These are phyloP conservation scores for Solanum pinnatisectum DNA, from an alignment of 257 asterid species.

Conservation along the genomic window DNA sequence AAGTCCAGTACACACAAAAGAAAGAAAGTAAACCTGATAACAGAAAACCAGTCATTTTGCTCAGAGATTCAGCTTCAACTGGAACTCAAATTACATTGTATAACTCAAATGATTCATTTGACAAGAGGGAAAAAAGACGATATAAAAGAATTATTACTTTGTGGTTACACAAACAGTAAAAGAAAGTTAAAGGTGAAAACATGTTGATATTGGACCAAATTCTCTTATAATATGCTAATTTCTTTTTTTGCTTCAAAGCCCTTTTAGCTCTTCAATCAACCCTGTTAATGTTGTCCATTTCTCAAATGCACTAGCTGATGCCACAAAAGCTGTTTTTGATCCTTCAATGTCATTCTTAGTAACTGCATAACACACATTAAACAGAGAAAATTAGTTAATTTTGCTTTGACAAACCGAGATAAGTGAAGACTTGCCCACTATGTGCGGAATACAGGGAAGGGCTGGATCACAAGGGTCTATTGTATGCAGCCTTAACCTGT, in stretches of 20 bases:
- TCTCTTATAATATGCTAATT: neutral
- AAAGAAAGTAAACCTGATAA: neutral
- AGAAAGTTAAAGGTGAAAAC: neutral
- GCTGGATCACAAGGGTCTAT: neutral
- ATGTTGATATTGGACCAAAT: neutral
- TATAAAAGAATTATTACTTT: neutral
- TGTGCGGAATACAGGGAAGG: neutral
- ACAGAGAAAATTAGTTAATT: neutral
- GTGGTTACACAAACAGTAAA: neutral
- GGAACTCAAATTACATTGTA: neutral
- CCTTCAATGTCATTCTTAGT: slow-evolving; percentile 56
- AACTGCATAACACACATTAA: slow-evolving; percentile 29
- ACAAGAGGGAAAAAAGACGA: neutral
- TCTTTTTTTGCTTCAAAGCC: slow-evolving; percentile 43
- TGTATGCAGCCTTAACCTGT: neutral
- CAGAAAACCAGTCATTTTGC: neutral
- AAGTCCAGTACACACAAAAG: neutral
- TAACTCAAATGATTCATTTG: neutral
- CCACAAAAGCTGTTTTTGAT: slow-evolving; percentile 64
- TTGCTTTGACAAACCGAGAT: neutral
- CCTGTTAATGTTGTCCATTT: slow-evolving; percentile 80
- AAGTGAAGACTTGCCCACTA: neutral
- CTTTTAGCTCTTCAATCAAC: slow-evolving; percentile 61
- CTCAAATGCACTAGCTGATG: slow-evolving; percentile 73
- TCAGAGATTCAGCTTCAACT: neutral